Evolutionary conservation across 2,329 filamentous ascomycete genomes (phyloP).

Genomic region (Nigrospora sphaerica): DNA sequence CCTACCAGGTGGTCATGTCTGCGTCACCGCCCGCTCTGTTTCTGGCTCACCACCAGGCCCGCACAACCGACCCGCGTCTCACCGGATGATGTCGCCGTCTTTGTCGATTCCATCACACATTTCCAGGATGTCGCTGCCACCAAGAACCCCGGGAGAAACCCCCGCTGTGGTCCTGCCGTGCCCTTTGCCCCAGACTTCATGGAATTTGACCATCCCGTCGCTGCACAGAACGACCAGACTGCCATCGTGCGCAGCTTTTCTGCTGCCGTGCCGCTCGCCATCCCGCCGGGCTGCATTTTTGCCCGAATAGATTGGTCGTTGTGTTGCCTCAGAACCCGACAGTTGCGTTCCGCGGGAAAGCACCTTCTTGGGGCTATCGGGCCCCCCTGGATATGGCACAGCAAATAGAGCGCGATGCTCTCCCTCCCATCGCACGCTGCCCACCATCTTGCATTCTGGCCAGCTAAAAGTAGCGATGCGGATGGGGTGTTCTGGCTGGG

Average conservation of each 20-base stretch:
- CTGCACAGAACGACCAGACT: conserved; percentile 89
- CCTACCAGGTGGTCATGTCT: no score
- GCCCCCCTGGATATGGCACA: conserved; percentile 66
- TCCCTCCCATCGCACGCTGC: conserved; percentile 76
- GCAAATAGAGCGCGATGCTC: conserved; percentile 78
- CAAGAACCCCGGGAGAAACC: conserved; percentile 55
- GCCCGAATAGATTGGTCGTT: no score
- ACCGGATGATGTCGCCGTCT: conserved; percentile 65
- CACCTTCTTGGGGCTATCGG: conserved; percentile 5
- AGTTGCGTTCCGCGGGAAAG: no score
- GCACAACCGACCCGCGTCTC: conserved; percentile 19
- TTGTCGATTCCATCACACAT: conserved; percentile 73
- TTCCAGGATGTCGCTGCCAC: conserved; percentile 81
- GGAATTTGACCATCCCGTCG: conserved; percentile 89
- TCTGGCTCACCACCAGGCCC: no score
- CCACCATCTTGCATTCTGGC: conserved; percentile 83
- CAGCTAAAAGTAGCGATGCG: conserved; percentile 91
- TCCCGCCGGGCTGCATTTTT: no score
- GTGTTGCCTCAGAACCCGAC: no score
- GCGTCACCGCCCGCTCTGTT: no score
- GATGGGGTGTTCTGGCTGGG: conserved; percentile 81
- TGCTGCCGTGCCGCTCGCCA: no score
- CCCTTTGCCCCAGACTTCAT: conserved; percentile 77
- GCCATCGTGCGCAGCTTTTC: conserved; percentile 47
- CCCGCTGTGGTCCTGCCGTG: conserved; percentile 44